Conservation (phyloP, 768 basidiomycete genomes). For the Polyporus arcularius region DNA sequence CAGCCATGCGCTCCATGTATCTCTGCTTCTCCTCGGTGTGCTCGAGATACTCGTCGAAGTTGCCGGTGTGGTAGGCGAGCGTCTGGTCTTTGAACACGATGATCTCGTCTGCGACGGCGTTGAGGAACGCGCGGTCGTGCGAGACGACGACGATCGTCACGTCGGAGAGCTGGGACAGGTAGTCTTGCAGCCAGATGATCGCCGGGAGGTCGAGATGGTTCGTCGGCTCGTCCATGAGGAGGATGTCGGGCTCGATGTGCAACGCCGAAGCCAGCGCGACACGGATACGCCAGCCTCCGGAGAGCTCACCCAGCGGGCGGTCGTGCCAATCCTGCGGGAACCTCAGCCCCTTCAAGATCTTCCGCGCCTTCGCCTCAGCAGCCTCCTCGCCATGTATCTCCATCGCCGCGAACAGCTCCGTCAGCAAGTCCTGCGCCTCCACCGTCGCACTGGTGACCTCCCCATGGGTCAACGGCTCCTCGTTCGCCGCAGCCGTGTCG, state of each 20-base stretch:
- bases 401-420: constrained; percentile 22
- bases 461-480: neutral
- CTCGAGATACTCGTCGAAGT: constrained; percentile 23
- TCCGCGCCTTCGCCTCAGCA: constrained; percentile 93
- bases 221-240: constrained; percentile 92
- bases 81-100: constrained; percentile 22
- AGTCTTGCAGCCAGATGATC: constrained; percentile 45
- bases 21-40: constrained; percentile 23
- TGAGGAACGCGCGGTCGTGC: constrained; percentile 27
- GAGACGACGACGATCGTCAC: constrained; percentile 25
- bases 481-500: constrained; percentile 14
- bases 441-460: constrained; percentile 7
- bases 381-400: constrained; percentile 34
- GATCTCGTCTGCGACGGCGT: constrained; percentile 25
- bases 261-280: constrained; percentile 70
- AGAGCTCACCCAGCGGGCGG: constrained; percentile 15
- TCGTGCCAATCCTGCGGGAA: constrained; percentile 10
- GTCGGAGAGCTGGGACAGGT: constrained; percentile 12
- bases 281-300: constrained; percentile 18
- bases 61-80: constrained; percentile 23
- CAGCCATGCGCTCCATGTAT: constrained; percentile 19
- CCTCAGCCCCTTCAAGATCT: constrained; percentile 29
- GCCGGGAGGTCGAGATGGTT: constrained; percentile 98
- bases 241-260: constrained; percentile 89
- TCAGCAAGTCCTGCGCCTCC: constrained; percentile 21